These are phyloP conservation scores for Babesia ovis DNA, from an alignment of 169 alveolate species.

Conservation along the genomic window DNA sequence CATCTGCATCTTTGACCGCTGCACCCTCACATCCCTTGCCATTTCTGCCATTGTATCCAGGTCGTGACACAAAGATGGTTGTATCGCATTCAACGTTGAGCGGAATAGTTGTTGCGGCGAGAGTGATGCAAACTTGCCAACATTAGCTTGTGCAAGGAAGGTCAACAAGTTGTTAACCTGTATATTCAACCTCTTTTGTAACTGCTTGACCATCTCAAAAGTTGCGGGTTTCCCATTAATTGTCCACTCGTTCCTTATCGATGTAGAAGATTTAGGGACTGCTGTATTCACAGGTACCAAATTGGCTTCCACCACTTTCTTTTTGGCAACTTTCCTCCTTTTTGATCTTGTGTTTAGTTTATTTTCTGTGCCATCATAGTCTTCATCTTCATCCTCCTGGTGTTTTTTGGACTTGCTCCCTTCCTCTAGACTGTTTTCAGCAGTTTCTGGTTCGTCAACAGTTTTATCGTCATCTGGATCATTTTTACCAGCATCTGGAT, in stretches of 20 bases:
- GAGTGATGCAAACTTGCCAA: slow-evolving; percentile 71
- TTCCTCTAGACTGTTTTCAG: background rate
- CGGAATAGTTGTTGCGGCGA: slow-evolving; percentile 70
- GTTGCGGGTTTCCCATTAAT: slow-evolving; percentile 62
- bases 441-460: background rate
- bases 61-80: slow-evolving; percentile 41
- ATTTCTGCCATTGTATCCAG: slow-evolving; percentile 40
- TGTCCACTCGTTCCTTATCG: slow-evolving; percentile 59
- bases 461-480: background rate
- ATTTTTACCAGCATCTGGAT: background rate
- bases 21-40: slow-evolving; percentile 35
- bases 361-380: background rate
- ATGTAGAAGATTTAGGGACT: background rate
- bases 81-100: slow-evolving; percentile 69
- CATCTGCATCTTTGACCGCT: slow-evolving; percentile 30
- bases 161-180: slow-evolving; percentile 70
- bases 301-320: background rate
- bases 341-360: background rate
- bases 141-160: slow-evolving; percentile 77
- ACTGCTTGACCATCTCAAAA: slow-evolving; percentile 34
- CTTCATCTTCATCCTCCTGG: background rate
- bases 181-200: slow-evolving; percentile 55
- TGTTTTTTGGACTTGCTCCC: background rate
- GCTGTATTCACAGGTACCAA: background rate
- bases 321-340: background rate